These are phyloP conservation scores for Arthrinium puccinioides DNA, from an alignment of 2,329 filamentous ascomycete species.

Conservation along the genomic window DNA sequence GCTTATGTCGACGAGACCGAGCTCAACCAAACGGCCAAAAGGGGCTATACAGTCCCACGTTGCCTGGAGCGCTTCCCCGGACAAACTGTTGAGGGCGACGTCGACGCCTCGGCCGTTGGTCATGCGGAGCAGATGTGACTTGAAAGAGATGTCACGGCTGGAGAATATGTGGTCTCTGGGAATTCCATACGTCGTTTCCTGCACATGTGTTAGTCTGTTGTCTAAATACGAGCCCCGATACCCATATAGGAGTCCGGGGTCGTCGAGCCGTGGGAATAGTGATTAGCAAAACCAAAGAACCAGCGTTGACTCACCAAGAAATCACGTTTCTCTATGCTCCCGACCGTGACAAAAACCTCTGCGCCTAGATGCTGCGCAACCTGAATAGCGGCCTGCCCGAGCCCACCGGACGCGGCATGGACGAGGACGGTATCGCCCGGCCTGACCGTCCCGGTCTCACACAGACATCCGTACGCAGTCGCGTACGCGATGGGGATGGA, in stretches of 20 bases:
- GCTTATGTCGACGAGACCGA: constrained; percentile 9
- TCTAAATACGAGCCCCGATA: background rate
- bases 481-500: constrained; percentile 13
- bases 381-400: constrained; percentile 11
- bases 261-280: background rate
- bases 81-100: background rate
- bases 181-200: constrained; percentile 11
- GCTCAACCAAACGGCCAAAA: constrained; percentile 15
- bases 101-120: background rate
- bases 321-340: constrained; percentile 10
- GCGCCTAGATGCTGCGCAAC: constrained; percentile 8
- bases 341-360: constrained; percentile 14
- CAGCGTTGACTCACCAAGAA: constrained; percentile 6
- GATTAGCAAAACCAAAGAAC: background rate
- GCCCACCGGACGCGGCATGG: constrained; percentile 8
- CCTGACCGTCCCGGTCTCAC: constrained; percentile 10
- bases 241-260: background rate
- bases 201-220: background rate
- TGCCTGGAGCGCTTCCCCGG: constrained; percentile 11
- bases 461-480: constrained; percentile 14
- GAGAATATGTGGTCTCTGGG: constrained; percentile 15
- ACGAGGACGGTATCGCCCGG: constrained; percentile 11
- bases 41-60: constrained; percentile 23
- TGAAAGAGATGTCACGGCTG: constrained; percentile 11
- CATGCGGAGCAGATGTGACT: constrained; percentile 7